Conservation (phyloP, 2,329 filamentous ascomycete species). For the Diaporthe longicolla region DNA sequence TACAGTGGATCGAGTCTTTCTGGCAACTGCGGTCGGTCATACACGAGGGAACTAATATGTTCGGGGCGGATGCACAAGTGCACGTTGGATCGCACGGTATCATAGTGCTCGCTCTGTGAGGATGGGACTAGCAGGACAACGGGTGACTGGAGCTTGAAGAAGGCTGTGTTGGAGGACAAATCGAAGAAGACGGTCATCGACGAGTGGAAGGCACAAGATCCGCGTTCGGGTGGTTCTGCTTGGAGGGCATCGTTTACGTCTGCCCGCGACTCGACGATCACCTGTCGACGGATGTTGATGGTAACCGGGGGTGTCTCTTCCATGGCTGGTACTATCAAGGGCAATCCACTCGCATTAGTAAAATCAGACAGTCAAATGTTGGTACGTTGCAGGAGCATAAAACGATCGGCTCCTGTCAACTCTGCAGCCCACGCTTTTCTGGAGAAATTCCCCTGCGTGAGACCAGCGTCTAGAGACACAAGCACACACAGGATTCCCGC, state of each 20-base stretch:
- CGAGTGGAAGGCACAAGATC: not conserved
- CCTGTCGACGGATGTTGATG: not conserved
- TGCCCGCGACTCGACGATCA: not conserved
- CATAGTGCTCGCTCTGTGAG: not conserved
- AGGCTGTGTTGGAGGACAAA: not conserved
- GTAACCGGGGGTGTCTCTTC: not conserved
- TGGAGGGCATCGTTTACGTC: not conserved
- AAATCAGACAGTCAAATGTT: not conserved
- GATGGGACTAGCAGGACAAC: not conserved
- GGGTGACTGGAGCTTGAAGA: slow-evolving; percentile 1
- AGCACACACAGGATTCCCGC: slow-evolving; percentile 4
- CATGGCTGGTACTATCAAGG: not conserved
- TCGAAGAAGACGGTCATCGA: not conserved
- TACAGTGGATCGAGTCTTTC: not conserved
- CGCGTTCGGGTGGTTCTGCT: not conserved
- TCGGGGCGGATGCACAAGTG: slow-evolving; percentile 3
- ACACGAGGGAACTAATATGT: not conserved
- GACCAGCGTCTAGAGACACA: slow-evolving; percentile 3
- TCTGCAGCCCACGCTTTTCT: not conserved
- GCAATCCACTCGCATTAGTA: not conserved
- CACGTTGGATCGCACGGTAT: not conserved
- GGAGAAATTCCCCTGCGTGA: not conserved
- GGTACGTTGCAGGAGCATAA: not conserved
- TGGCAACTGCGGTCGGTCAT: not conserved
- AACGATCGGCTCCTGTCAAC: not conserved